Conservation (phyloP, 164 flowering plant genomes). For the Malania oleifera region DNA sequence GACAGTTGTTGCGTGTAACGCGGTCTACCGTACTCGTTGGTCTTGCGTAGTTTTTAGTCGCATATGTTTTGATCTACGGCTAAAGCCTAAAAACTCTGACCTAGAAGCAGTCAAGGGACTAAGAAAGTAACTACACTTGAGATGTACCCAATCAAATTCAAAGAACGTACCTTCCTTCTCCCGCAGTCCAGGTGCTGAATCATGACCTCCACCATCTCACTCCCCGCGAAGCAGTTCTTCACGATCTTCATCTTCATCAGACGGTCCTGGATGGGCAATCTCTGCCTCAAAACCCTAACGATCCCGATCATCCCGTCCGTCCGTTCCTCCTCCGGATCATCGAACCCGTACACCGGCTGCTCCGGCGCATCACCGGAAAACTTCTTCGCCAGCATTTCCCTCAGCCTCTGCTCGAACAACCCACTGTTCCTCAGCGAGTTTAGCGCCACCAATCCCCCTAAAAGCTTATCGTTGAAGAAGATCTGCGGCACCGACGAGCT, state of each 20-base stretch:
- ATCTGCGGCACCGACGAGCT: conserved; percentile 64
- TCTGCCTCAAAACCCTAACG: conserved; percentile 64
- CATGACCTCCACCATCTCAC: conserved; percentile 63
- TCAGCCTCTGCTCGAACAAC: conserved; percentile 46
- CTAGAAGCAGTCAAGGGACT: too few relatives aligned
- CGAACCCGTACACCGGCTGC: conserved; percentile 76
- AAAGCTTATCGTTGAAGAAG: conserved; percentile 73
- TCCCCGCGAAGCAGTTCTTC: conserved; percentile 74
- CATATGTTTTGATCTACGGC: too few relatives aligned
- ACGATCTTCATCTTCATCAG: conserved; percentile 76
- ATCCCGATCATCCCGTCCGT: conserved; percentile 51
- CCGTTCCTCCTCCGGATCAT: conserved; percentile 43
- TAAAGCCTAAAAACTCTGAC: too few relatives aligned
- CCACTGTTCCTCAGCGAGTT: conserved; percentile 84
- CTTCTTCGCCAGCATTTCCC: conserved; percentile 45
- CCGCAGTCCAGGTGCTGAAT: conserved; percentile 62
- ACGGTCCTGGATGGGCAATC: conserved; percentile 79
- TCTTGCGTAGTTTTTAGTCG: neutral
- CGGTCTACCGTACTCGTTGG: neutral
- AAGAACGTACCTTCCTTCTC: conserved; percentile 48
- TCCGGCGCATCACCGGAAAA: conserved; percentile 66
- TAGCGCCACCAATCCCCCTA: conserved; percentile 82
- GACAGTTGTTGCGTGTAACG: neutral
- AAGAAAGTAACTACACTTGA: too few relatives aligned
- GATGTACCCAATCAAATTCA: neutral